phyloP scores from a whole-genome alignment of 2,329 filamentous ascomycete species.

The Ascochyta pisi region DNA sequence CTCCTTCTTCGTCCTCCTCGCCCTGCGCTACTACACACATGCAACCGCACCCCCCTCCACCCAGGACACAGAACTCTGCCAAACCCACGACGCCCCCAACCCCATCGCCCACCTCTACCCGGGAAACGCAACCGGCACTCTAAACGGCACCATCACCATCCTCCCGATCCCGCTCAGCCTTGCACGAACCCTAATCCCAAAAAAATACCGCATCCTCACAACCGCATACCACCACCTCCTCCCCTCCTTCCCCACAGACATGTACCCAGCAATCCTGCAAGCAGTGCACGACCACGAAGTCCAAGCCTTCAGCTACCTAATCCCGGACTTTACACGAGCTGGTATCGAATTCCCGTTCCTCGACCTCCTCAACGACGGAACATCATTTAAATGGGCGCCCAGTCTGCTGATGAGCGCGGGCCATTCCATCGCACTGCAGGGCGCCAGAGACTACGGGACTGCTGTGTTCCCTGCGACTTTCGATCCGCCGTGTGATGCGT shows the following conservation, averaged over 20 bases:
- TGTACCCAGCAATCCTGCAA: constrained; percentile 62
- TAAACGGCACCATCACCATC: constrained; percentile 62
- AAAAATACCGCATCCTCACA: constrained; percentile 59
- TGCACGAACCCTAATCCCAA: constrained; percentile 58
- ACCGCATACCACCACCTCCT: constrained; percentile 57
- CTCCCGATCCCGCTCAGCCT: constrained; percentile 58
- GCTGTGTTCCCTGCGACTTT: constrained; percentile 53
- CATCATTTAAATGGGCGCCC: constrained; percentile 60
- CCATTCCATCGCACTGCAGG: constrained; percentile 54
- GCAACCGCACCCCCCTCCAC: not conserved
- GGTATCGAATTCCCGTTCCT: constrained; percentile 64
- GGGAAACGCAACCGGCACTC: constrained; percentile 57
- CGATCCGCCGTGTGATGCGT: constrained; percentile 60
- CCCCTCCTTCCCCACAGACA: constrained; percentile 58
- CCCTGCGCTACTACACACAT: constrained; percentile 22
- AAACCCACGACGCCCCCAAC: constrained; percentile 52
- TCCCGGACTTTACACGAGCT: constrained; percentile 59
- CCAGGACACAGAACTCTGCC: constrained; percentile 22
- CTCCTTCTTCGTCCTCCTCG: constrained; percentile 30
- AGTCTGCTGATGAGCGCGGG: constrained; percentile 56
- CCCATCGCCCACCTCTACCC: constrained; percentile 58
- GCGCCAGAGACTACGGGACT: constrained; percentile 57
- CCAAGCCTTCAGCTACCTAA: constrained; percentile 51
- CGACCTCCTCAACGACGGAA: constrained; percentile 59
- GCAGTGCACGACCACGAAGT: constrained; percentile 61